Conservation (phyloP, 2,329 filamentous ascomycete genomes). For the Apiospora aurea region DNA sequence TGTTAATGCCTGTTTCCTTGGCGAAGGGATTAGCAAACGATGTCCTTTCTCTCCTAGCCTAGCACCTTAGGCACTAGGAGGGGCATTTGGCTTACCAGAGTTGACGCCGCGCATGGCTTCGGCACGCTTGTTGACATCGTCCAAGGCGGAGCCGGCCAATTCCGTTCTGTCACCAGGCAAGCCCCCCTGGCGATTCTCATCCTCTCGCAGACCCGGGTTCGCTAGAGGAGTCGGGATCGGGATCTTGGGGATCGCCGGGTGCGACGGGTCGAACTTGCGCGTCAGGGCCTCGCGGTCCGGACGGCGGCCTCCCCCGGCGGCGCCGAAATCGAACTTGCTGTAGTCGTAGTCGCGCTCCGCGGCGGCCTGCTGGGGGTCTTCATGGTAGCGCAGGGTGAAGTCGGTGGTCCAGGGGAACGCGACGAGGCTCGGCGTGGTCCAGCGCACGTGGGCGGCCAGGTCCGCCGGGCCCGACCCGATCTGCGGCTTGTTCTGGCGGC, state of each 20-base stretch:
- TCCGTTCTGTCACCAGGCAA: background rate
- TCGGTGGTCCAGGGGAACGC: background rate
- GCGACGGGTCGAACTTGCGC: background rate
- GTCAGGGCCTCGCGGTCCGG: background rate
- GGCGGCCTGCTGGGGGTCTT: background rate
- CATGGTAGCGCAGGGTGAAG: background rate
- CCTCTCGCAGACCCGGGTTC: background rate
- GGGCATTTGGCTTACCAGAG: background rate
- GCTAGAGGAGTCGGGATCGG: background rate
- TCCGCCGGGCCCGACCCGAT: background rate
- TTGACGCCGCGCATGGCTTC: background rate
- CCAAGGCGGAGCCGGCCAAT: background rate
- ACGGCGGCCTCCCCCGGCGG: background rate
- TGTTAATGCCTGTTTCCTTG: background rate
- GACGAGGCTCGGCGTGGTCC: background rate
- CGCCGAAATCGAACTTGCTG: background rate
- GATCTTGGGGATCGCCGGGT: background rate
- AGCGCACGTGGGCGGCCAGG: background rate
- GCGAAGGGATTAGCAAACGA: background rate
- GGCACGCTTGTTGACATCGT: background rate
- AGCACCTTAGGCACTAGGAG: background rate
- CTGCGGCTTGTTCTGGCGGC: slow-evolving; percentile 15
- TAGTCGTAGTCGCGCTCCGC: background rate
- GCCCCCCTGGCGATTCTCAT: background rate
- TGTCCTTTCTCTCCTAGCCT: background rate